Conservation (phyloP, 192 early-diverging fungal species). For the Podochytrium sp. region DNA sequence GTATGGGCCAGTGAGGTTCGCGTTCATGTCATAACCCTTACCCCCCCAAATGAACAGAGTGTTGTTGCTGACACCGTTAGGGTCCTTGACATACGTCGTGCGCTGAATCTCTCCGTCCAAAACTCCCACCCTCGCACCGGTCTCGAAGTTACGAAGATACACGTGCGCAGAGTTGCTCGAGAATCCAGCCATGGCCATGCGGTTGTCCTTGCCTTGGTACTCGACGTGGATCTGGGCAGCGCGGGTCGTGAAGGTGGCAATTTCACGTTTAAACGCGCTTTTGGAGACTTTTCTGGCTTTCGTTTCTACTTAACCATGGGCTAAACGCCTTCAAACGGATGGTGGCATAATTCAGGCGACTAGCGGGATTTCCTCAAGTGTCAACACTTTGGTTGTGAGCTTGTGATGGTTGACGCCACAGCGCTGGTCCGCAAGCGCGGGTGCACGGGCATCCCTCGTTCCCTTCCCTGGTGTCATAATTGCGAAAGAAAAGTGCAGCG, state of each 20-base stretch:
- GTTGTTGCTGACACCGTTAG: background rate
- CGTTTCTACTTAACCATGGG: too few relatives aligned
- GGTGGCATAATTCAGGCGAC: too few relatives aligned
- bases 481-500: too few relatives aligned
- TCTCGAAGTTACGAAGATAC: background rate
- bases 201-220: background rate
- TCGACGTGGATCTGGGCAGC: background rate
- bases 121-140: background rate
- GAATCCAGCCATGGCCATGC: background rate
- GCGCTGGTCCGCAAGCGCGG: too few relatives aligned
- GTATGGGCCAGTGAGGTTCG: too few relatives aligned
- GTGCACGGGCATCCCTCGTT: too few relatives aligned
- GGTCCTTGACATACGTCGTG: background rate
- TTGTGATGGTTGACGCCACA: too few relatives aligned
- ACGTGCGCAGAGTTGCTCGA: background rate
- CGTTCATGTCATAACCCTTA: background rate
- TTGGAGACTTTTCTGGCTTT: constrained; percentile 7
- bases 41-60: constrained; percentile 22
- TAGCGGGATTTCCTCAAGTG: too few relatives aligned
- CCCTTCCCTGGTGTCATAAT: too few relatives aligned
- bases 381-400: too few relatives aligned
- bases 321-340: too few relatives aligned
- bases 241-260: background rate
- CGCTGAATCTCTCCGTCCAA: background rate
- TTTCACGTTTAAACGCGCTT: background rate